phyloP scores from a whole-genome alignment of 768 basidiomycete genomes.

The Boletus pseudo-olivaceus region DNA sequence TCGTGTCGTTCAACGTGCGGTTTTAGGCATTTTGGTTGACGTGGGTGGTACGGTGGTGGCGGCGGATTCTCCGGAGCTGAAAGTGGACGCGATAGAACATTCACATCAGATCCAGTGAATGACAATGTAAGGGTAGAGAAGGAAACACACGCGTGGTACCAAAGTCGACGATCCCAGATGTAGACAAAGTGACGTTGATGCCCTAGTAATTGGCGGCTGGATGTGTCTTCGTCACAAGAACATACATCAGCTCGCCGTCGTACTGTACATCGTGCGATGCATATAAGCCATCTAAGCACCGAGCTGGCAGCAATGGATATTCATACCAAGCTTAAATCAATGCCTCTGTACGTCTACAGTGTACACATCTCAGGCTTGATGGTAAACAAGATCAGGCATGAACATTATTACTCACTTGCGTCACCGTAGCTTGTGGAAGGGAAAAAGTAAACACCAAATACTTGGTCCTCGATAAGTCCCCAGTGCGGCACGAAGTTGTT shows the following conservation, averaged over 20 bases:
- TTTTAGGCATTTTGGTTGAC: neutral
- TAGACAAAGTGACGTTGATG: constrained; percentile 20
- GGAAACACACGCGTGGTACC: constrained; percentile 22
- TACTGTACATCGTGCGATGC: constrained; percentile 6
- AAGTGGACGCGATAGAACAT: neutral
- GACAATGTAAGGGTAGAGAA: neutral
- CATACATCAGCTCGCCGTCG: constrained; percentile 20
- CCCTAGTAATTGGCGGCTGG: constrained; percentile 29
- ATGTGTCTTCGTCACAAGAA: constrained; percentile 25
- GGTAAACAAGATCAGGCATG: neutral
- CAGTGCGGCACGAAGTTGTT: constrained; percentile 23
- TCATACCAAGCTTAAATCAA: constrained; percentile 16
- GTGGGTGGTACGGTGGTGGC: neutral
- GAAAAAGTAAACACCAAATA: constrained; percentile 21
- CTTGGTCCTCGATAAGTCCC: constrained; percentile 13
- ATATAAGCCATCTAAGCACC: neutral
- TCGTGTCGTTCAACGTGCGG: neutral
- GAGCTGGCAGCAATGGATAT: neutral
- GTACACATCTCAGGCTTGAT: constrained; percentile 3
- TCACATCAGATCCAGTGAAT: neutral
- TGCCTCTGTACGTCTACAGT: constrained; percentile 26
- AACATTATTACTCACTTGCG: constrained; percentile 9
- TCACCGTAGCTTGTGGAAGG: constrained; percentile 16
- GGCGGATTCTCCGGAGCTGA: neutral
- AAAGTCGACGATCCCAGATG: constrained; percentile 17